phyloP scores from a whole-genome alignment of 116 monocot genomes.

The Phalaenopsis hybrid region DNA sequence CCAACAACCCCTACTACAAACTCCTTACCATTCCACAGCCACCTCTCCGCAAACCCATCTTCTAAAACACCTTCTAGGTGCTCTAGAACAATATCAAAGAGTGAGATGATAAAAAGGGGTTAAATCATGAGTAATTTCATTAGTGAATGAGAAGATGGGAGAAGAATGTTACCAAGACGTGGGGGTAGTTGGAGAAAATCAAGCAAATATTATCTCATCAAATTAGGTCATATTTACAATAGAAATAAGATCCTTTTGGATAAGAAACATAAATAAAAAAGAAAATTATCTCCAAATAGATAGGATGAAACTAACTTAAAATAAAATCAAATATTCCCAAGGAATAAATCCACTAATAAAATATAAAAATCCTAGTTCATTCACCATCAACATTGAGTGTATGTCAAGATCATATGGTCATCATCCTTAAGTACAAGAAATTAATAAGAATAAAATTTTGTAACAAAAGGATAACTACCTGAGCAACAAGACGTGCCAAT shows the following conservation, averaged over 20 bases:
- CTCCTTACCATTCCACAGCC: no score
- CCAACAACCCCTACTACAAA: no score
- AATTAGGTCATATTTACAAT: background rate
- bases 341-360: background rate
- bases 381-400: background rate
- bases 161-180: background rate
- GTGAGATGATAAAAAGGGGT: background rate
- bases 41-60: no score
- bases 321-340: background rate
- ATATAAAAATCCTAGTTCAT: background rate
- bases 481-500: conserved; percentile 71
- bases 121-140: background rate
- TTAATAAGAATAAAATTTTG: background rate
- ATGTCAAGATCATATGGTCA: background rate
- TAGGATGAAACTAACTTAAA: background rate
- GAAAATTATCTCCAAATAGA: background rate
- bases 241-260: background rate
- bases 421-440: background rate
- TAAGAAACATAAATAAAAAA: background rate
- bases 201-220: background rate
- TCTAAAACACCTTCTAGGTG: no score
- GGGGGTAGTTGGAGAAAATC: background rate
- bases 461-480: conserved; percentile 33
- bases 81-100: no score
- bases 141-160: background rate